These are phyloP conservation scores for Aspergillus tubingensis DNA, from an alignment of 2,329 filamentous ascomycete species.

Conservation along the genomic window DNA sequence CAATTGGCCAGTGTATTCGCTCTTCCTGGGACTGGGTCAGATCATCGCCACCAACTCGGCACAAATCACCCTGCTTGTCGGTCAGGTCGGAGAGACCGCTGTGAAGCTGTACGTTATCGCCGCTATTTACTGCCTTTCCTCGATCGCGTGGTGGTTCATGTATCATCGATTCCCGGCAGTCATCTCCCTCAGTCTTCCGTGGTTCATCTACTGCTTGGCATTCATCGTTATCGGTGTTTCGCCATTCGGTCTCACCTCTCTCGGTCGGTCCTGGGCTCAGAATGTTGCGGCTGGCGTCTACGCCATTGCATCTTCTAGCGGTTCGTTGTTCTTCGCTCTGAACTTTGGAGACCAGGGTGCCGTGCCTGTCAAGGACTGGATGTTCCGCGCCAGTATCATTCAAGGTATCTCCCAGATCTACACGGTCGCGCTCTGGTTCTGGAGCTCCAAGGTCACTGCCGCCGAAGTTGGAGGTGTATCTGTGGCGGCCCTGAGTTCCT, in stretches of 20 bases:
- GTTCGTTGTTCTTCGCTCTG: conserved; percentile 65
- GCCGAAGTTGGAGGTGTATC: conserved; percentile 2
- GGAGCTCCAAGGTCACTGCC: conserved; percentile 57
- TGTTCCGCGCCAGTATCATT: conserved; percentile 65
- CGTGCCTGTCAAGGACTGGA: conserved; percentile 63
- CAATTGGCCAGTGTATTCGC: conserved; percentile 64
- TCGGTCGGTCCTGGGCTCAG: conserved; percentile 55
- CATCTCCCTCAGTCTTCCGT: conserved; percentile 59
- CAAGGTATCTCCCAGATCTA: conserved; percentile 68
- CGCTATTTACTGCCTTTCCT: conserved; percentile 59
- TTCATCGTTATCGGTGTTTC: conserved; percentile 63
- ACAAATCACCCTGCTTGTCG: conserved; percentile 67
- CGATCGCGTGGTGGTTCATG: conserved; percentile 62
- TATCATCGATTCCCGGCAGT: conserved; percentile 60
- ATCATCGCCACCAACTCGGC: conserved; percentile 67
- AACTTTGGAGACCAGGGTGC: conserved; percentile 67
- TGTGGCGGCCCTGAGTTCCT: background rate
- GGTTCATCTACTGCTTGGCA: conserved; percentile 62
- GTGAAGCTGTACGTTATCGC: conserved; percentile 62
- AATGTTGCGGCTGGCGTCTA: conserved; percentile 63
- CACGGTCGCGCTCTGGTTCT: conserved; percentile 65
- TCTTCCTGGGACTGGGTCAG: conserved; percentile 63
- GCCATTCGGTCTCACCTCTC: conserved; percentile 49
- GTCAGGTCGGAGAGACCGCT: conserved; percentile 60
- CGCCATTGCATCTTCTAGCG: conserved; percentile 61